A percentile compares a stretch with the other conserved stretches of the same genome.
These are phyloP conservation scores for Fusarium sp. DNA, from an alignment of 2,329 filamentous ascomycete species.

Conservation along the genomic window DNA sequence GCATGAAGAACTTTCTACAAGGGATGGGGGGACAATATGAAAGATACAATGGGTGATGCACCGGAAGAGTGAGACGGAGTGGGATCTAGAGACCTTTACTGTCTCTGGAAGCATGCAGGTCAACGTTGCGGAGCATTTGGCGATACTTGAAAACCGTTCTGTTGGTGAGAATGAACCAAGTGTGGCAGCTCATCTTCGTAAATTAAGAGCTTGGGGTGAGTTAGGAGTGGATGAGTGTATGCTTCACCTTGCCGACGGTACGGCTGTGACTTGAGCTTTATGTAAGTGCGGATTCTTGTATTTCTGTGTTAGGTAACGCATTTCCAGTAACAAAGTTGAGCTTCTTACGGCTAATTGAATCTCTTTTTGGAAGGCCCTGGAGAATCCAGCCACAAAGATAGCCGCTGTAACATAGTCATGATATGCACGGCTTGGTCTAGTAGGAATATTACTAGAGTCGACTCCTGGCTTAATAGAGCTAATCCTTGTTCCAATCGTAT, in stretches of 20 bases:
- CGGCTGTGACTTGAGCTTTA: accelerated
- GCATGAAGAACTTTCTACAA: background rate
- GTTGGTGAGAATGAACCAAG: accelerated
- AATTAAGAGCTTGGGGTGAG: background rate
- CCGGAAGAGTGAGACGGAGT: background rate
- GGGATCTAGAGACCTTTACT: background rate
- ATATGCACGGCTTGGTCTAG: accelerated
- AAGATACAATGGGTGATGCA: background rate
- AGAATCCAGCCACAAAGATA: background rate
- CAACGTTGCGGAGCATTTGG: background rate
- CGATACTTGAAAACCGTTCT: background rate
- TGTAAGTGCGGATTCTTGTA: too few species aligned
- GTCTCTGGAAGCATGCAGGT: accelerated
- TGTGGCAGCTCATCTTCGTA: accelerated
- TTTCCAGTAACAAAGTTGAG: accelerated
- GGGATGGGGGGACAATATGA: accelerated
- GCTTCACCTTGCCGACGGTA: background rate
- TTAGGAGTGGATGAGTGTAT: background rate
- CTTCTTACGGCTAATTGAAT: accelerated
- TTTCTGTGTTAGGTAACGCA: accelerated
- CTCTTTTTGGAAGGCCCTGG: accelerated
- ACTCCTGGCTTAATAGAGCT: background rate
- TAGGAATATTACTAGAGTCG: accelerated
- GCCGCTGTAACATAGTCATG: accelerated
- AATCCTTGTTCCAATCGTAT: accelerated